Evolutionary conservation across 2,329 filamentous ascomycete species (phyloP).

Genomic region (Dryadomyces quercus-mongolicae): DNA sequence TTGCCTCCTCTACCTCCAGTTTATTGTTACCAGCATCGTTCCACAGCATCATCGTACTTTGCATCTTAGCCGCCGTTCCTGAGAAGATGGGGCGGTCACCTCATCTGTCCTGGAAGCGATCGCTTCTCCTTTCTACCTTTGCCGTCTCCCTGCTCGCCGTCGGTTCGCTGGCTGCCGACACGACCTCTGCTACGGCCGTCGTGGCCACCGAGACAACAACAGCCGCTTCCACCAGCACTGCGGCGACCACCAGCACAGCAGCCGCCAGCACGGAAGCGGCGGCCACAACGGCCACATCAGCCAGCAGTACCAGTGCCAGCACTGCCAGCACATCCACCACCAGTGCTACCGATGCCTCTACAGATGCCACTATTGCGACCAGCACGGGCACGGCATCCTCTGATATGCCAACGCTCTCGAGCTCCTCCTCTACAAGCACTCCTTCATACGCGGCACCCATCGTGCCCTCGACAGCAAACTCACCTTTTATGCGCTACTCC

Average conservation of each 20-base stretch:
- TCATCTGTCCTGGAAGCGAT: slow-evolving; percentile 18
- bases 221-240: neutral
- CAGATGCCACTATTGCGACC: slow-evolving; percentile 6
- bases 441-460: slow-evolving; percentile 55
- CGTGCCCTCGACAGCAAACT: slow-evolving; percentile 71
- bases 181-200: slow-evolving; percentile 1
- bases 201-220: slow-evolving; percentile 5
- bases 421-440: slow-evolving; percentile 16
- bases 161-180: slow-evolving; percentile 16
- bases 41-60: neutral
- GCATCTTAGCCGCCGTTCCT: neutral
- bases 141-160: slow-evolving; percentile 16
- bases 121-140: slow-evolving; percentile 18
- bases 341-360: neutral
- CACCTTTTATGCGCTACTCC: slow-evolving; percentile 86
- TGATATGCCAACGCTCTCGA: slow-evolving; percentile 30
- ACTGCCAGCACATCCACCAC: slow-evolving; percentile 22
- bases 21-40: neutral
- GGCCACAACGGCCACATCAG: slow-evolving; percentile 3
- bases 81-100: slow-evolving; percentile 16
- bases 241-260: neutral
- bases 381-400: slow-evolving; percentile 5
- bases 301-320: neutral
- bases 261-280: neutral
- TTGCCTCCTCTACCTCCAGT: neutral